Evolutionary conservation across 768 basidiomycete genomes (phyloP).

Genomic region (Lactifluus volemus): DNA sequence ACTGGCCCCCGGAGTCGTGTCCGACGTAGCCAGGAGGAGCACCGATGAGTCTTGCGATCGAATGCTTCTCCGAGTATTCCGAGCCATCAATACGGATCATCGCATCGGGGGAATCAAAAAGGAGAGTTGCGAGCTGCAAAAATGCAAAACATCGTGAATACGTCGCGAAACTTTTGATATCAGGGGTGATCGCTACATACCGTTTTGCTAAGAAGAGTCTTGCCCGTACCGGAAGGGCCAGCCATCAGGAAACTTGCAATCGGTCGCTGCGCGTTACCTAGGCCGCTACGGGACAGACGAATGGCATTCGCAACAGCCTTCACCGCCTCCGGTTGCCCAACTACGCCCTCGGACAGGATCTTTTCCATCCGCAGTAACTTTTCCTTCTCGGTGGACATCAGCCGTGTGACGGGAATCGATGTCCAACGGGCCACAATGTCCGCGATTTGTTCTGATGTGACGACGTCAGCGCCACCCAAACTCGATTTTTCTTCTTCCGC

Average conservation of each 20-base stretch:
- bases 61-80: slow-evolving; percentile 84
- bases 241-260: slow-evolving; percentile 91
- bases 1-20: slow-evolving; percentile 80
- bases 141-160: slow-evolving; percentile 30
- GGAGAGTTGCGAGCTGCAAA: slow-evolving; percentile 67
- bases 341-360: slow-evolving; percentile 63
- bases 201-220: slow-evolving; percentile 86
- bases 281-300: slow-evolving; percentile 84
- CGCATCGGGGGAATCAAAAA: slow-evolving; percentile 87
- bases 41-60: slow-evolving; percentile 61
- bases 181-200: slow-evolving; percentile 35
- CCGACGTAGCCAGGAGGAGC: slow-evolving; percentile 89
- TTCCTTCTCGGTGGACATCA: slow-evolving; percentile 86
- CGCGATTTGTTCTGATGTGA: slow-evolving; percentile 85
- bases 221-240: slow-evolving; percentile 86
- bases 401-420: slow-evolving; percentile 77
- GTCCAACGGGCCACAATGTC: slow-evolving; percentile 95
- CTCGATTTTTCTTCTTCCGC: slow-evolving; percentile 55
- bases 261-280: slow-evolving; percentile 80
- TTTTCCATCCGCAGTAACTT: slow-evolving; percentile 85
- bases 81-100: slow-evolving; percentile 91
- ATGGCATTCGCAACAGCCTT: slow-evolving; percentile 92
- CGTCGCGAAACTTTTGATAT: slow-evolving; percentile 1
- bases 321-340: slow-evolving; percentile 88
- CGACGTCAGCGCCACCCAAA: slow-evolving; percentile 51